Evolutionary conservation across 2,329 filamentous ascomycete species (phyloP).

Genomic region (Aspergillus floridensis): DNA sequence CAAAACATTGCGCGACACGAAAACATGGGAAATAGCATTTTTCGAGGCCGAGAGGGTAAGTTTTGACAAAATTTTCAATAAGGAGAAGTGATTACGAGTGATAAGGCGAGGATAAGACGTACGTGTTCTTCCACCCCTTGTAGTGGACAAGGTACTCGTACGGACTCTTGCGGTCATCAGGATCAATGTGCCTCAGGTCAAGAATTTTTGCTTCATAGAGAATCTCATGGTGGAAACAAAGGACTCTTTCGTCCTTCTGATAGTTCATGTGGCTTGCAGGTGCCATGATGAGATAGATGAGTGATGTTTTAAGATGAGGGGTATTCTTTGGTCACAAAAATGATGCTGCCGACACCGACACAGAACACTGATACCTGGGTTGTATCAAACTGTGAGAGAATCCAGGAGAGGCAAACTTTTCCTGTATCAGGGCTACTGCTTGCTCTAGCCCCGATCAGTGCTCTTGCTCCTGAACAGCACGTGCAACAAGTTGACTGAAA

Average conservation of each 20-base stretch:
- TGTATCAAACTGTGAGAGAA: neutral
- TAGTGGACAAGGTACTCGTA: conserved; percentile 94
- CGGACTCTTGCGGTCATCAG: conserved; percentile 66
- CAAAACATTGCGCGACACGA: no score
- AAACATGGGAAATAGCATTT: neutral
- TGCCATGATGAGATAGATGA: conserved; percentile 52
- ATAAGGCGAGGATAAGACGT: conserved; percentile 42
- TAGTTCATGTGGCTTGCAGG: conserved; percentile 56
- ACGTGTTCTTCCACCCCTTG: conserved; percentile 99
- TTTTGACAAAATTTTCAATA: neutral
- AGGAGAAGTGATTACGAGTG: neutral
- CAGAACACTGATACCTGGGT: neutral
- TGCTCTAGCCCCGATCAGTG: neutral
- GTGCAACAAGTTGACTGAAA: neutral
- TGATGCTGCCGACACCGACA: neutral
- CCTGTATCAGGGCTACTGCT: neutral
- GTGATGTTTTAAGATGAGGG: neutral
- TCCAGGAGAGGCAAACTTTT: neutral
- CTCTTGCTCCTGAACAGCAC: conserved; percentile 2
- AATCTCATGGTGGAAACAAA: conserved; percentile 96
- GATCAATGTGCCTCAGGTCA: conserved; percentile 65
- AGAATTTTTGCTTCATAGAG: conserved; percentile 97
- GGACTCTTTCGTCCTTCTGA: conserved; percentile 79
- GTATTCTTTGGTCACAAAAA: neutral
- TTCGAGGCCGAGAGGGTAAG: neutral